Base-by-base conservation (phyloP, 331 rosid genomes). In the Malus hybrid region DNA sequence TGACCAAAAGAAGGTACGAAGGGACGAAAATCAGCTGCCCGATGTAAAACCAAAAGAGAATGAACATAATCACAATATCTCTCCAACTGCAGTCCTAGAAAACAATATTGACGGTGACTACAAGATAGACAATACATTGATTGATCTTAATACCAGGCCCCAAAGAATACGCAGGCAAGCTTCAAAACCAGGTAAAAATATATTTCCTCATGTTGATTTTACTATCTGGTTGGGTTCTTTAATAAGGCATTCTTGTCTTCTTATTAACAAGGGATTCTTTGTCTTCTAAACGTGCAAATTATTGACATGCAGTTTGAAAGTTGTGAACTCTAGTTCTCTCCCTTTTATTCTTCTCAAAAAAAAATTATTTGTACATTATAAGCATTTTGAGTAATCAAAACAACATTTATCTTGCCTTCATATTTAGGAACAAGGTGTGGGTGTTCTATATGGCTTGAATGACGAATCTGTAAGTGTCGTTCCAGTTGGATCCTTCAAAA, bases 141-240 rank as follows among this genome's bases (percentile, higher is more conserved):
- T 88, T 75, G 96, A 90, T 76, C 88, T 88, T 31, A 88, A 90
- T 83, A 77, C 76, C 36, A 70, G 83, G 74, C 93, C 91, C 63
- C 85, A 80, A 55, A 77, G 91, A 78, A 44, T 83, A 50, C 80
- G 69, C 39, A 87, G 87, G 36, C 83, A 82, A 61, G 42, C 89
- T 78, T 81, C 83, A 42, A 85, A 48, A 85, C 56, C 88, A 76
- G 90, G 93, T 89, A 11, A 42, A 67, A 3, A 31, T 31, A 31
- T 31, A 31, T 31, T 31, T 31, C 32, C 32, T 4, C 32, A 31
- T 31, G 32, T 31, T 31, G 32, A 31, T 31, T 31, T 3, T 31
- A 31, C 32, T 31, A 31, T 31, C 32, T 4, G 32, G 32, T 31
- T 31, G 32, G 32, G 32, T 31, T 31, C 32, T 31, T 31, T 31